Evolutionary conservation across 1,284 basidiomycete genomes (phyloP).

Genomic region (Mycosarcoma mackinlayi): DNA sequence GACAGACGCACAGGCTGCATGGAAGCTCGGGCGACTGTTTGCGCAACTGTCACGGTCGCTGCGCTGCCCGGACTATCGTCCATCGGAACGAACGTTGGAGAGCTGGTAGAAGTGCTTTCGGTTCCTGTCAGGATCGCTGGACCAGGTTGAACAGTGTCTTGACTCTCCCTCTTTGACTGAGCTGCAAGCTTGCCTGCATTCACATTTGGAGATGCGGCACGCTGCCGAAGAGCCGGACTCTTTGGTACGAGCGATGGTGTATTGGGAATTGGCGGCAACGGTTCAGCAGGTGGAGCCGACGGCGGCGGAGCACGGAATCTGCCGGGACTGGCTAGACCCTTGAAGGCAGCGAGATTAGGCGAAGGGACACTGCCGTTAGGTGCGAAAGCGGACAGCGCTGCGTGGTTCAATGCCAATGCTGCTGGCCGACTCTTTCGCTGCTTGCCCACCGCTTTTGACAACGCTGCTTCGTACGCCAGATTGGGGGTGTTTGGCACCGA

Average conservation of each 20-base stretch:
- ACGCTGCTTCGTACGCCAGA: conserved; percentile 21
- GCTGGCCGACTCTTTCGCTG: conserved; percentile 39
- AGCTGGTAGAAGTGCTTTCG: not conserved
- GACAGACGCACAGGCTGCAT: conserved; percentile 9
- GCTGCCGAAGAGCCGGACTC: conserved; percentile 15
- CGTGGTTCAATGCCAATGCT: conserved; percentile 29
- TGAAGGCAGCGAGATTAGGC: conserved; percentile 13
- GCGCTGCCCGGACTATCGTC: conserved; percentile 7
- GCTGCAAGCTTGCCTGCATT: not conserved
- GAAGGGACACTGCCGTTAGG: conserved; percentile 7
- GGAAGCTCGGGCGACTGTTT: conserved; percentile 4
- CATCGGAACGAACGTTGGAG: not conserved
- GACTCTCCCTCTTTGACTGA: not conserved
- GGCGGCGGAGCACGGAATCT: conserved; percentile 39
- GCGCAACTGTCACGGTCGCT: conserved; percentile 1
- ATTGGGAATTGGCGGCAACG: conserved; percentile 53
- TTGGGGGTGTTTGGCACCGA: conserved; percentile 36
- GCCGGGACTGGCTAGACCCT: conserved; percentile 35
- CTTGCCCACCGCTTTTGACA: conserved; percentile 35
- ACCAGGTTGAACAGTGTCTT: not conserved
- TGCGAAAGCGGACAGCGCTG: conserved; percentile 18
- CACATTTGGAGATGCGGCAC: not conserved
- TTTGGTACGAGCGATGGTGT: conserved; percentile 34
- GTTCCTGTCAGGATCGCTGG: not conserved
- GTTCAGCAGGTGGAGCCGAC: conserved; percentile 46